Percentiles rank a stretch among this genome's conserved stretches.
Conservation (phyloP, 2,329 filamentous ascomycete species). For the Clonostachys chloroleuca region DNA sequence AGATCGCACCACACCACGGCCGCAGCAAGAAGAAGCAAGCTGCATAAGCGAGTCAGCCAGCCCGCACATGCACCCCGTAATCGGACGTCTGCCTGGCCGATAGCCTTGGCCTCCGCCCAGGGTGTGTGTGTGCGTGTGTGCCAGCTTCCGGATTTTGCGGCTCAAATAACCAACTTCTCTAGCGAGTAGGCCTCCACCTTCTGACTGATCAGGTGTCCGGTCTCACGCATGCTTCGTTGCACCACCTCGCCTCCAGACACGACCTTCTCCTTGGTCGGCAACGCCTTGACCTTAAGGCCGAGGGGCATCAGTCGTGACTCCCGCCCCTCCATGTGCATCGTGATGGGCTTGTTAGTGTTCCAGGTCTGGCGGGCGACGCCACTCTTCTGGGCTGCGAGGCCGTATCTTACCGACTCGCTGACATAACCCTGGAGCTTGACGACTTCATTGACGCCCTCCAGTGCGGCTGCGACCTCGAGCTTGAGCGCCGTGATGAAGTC, state of each 20-base stretch:
- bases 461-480: slow-evolving; percentile 64
- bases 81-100: too few species aligned
- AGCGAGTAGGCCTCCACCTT: slow-evolving; percentile 79
- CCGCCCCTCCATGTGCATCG: slow-evolving; percentile 30
- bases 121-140: too few species aligned
- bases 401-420: slow-evolving; percentile 62
- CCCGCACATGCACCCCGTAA: too few species aligned
- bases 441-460: slow-evolving; percentile 69
- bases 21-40: too few species aligned
- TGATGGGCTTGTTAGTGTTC: slow-evolving; percentile 36
- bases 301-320: slow-evolving; percentile 60
- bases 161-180: slow-evolving; percentile 66
- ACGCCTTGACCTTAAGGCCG: slow-evolving; percentile 59
- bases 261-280: slow-evolving; percentile 52
- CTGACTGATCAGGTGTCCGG: slow-evolving; percentile 72
- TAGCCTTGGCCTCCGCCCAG: too few species aligned
- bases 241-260: slow-evolving; percentile 66
- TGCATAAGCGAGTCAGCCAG: too few species aligned
- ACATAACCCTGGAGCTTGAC: slow-evolving; percentile 60
- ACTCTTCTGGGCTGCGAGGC: slow-evolving; percentile 29
- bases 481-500: slow-evolving; percentile 63
- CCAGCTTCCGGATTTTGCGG: not conserved
- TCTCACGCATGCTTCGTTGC: slow-evolving; percentile 66
- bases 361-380: slow-evolving; percentile 15
- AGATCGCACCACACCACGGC: too few species aligned